Evolutionary conservation across 305 asterid genomes (phyloP), one percentile per base, ranked within the genome.

Genomic region (Solanum aculeatissimum): DNA sequence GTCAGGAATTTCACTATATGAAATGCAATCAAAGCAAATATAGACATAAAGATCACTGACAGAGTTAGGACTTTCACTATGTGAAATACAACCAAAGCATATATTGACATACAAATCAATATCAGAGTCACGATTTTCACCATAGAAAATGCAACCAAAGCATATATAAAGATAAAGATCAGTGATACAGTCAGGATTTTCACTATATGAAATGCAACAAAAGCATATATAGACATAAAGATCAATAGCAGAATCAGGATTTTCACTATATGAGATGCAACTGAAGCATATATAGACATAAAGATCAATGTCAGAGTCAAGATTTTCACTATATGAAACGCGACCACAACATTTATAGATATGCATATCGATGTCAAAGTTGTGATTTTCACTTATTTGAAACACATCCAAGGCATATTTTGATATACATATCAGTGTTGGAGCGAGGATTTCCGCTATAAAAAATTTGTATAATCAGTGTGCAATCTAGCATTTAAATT

Each of bases 301-400:
- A 6, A 12, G 2, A 15, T 7, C 9, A 1, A 1, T 40, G 10
- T 7, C 1, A 7, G 45, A 40, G 45, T 1, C 7, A 0, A 2
- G 45, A 8, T 40, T 40, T 40, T 40, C 2, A 8, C 1, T 40
- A 8, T 7, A 40, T 0, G 45, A 40, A 40, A 40, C 43, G 6
- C 9, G 6, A 40, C 9, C 9, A 40, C 5, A 40, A 1, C 9
- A 40, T 40, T 6, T 40, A 6, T 40, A 40, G 7, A 6, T 7
- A 40, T 40, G 6, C 7, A 40, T 1, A 40, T 40, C 43, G 9
- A 8, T 40, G 9, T 40, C 7, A 1, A 6, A 40, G 43, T 40
- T 7, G 9, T 1, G 9, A 40, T 40, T 40, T 40, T 40, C 43
- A 40, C 1, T 40, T n/a, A n/a, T n/a, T n/a, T n/a, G n/a, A n/a